Evolutionary conservation across 1,284 basidiomycete genomes (phyloP).

Genomic region (Boletellus deceptivus): DNA sequence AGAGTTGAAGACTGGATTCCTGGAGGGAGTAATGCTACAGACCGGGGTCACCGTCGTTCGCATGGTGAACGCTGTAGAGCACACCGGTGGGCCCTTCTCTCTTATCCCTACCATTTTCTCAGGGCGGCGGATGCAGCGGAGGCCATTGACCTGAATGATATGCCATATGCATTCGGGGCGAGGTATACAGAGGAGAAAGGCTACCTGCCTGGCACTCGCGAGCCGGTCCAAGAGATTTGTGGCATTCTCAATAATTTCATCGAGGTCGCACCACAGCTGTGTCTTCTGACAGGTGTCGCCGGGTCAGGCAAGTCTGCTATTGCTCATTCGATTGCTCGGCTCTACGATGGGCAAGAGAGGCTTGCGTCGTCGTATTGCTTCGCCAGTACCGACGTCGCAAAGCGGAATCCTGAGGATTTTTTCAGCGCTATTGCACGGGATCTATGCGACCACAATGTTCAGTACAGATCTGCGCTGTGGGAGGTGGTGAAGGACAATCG

Average conservation of each 20-base stretch:
- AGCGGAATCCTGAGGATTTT: neutral
- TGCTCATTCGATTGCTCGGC: neutral
- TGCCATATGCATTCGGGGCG: neutral
- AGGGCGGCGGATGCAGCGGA: neutral
- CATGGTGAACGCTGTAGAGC: neutral
- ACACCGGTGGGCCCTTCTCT: neutral
- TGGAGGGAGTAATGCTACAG: neutral
- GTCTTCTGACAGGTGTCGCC: neutral
- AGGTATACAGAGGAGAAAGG: neutral
- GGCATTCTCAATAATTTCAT: slow-evolving; percentile 15
- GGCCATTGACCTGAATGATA: neutral
- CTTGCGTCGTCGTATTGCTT: neutral
- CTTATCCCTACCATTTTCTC: neutral
- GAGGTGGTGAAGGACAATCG: neutral
- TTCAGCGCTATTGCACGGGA: slow-evolving; percentile 8
- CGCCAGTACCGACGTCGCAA: neutral
- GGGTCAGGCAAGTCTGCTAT: neutral
- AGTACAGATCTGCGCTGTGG: slow-evolving; percentile 3
- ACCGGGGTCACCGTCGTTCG: neutral
- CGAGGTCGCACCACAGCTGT: neutral
- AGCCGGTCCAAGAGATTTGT: neutral
- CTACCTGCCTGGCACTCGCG: neutral
- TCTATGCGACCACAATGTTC: slow-evolving; percentile 1
- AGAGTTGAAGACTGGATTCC: neutral
- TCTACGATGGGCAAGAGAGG: neutral